Percentiles rank a stretch among this genome's conserved stretches.
Evolutionary conservation across 208 protist species (phyloP).

Genomic region (Hexamita inflata): DNA sequence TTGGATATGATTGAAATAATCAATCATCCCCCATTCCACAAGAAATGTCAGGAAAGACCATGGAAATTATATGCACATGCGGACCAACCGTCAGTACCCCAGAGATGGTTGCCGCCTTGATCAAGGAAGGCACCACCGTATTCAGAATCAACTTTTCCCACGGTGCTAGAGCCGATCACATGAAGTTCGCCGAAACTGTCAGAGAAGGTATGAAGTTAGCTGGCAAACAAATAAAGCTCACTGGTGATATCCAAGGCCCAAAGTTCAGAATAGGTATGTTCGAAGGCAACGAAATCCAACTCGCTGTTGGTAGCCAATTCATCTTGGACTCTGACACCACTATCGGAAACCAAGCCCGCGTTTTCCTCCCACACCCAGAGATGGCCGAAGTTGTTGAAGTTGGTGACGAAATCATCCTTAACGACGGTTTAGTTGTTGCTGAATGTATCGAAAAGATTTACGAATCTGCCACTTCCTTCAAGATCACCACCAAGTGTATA

Average conservation of each 20-base stretch:
- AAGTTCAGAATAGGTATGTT: slow-evolving; percentile 37
- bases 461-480: neutral
- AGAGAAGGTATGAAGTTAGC: slow-evolving; percentile 4
- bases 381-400: slow-evolving; percentile 28
- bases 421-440: slow-evolving; percentile 42
- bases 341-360: slow-evolving; percentile 23
- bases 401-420: slow-evolving; percentile 38
- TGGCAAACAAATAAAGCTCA: slow-evolving; percentile 32
- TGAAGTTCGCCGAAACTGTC: slow-evolving; percentile 29
- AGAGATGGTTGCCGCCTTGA: slow-evolving; percentile 33
- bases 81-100: slow-evolving; percentile 27
- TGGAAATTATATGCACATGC: slow-evolving; percentile 40
- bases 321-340: neutral
- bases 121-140: slow-evolving; percentile 34
- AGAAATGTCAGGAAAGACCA: too few species aligned
- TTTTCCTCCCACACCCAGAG: slow-evolving; percentile 39
- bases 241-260: slow-evolving; percentile 45
- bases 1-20: too few species aligned
- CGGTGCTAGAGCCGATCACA: slow-evolving; percentile 36
- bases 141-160: slow-evolving; percentile 48
- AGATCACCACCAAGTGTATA: slow-evolving; percentile 16
- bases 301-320: slow-evolving; percentile 24
- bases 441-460: neutral
- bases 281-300: neutral
- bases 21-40: too few species aligned